Conservation (phyloP, 139 green algal genomes). For the Deuterostichococcus epilithicus region DNA sequence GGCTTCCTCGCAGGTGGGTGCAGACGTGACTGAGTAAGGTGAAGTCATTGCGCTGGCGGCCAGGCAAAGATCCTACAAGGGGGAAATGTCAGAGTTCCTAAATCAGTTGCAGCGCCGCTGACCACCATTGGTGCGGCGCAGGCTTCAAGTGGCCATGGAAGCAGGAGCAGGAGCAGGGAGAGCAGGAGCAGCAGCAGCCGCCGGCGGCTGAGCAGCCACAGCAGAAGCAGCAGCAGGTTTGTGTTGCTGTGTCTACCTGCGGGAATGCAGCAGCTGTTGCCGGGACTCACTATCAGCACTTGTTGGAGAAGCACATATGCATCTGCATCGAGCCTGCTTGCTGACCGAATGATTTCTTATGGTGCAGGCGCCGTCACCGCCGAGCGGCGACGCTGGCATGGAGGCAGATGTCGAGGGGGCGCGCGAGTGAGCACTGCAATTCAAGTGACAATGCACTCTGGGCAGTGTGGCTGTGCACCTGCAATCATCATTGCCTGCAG, state of each 20-base stretch:
- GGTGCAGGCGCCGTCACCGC: neutral
- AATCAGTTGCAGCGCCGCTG: no score
- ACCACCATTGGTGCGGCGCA: neutral
- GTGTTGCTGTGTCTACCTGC: no score
- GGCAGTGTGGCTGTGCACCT: neutral
- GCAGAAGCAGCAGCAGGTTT: neutral
- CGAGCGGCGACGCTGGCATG: neutral
- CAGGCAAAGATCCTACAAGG: no score
- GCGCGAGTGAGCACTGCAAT: neutral
- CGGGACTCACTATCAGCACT: no score
- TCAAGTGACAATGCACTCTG: neutral
- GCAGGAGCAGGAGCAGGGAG: neutral
- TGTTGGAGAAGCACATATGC: no score
- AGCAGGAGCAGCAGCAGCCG: neutral
- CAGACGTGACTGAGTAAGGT: no score
- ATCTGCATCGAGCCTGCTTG: no score
- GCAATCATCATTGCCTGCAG: neutral
- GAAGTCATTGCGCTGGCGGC: no score
- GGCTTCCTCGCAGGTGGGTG: neutral
- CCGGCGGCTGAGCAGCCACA: neutral
- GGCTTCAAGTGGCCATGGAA: neutral
- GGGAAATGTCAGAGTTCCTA: no score
- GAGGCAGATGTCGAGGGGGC: neutral
- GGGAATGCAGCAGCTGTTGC: no score
- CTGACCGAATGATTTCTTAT: no score